phyloP scores from a whole-genome alignment of 2,329 filamentous ascomycete genomes.

The Cordyceps javanica region DNA sequence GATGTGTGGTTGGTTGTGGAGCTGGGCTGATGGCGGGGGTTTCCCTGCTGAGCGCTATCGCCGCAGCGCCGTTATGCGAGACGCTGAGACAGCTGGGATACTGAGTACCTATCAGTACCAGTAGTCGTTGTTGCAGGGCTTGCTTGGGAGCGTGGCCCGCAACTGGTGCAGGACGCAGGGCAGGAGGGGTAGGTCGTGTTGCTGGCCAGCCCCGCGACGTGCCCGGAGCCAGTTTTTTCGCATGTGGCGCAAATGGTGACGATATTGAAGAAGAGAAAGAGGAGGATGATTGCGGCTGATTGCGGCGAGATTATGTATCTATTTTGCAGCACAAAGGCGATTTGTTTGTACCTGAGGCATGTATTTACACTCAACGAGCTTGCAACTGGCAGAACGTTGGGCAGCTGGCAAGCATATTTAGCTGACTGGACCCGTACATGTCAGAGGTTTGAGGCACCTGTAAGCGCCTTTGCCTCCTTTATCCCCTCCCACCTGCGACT shows the following conservation, averaged over 20 bases:
- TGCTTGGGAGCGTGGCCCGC: background rate
- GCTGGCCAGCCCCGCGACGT: conserved; percentile 8
- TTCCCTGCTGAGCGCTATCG: background rate
- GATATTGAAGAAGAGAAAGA: background rate
- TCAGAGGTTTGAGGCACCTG: too few relatives aligned
- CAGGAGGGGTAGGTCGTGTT: too few relatives aligned
- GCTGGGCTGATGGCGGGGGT: background rate
- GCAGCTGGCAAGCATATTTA: conserved; percentile 2
- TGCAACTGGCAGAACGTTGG: background rate
- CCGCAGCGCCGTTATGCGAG: too few relatives aligned
- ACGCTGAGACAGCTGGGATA: background rate
- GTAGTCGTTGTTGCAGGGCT: background rate
- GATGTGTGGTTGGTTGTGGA: conserved; percentile 13
- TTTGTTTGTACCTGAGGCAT: conserved; percentile 6
- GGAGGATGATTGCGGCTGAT: background rate
- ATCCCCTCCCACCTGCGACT: background rate
- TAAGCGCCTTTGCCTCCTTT: background rate
- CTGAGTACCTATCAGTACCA: too few relatives aligned
- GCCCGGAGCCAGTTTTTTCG: background rate
- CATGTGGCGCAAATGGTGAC: conserved; percentile 2
- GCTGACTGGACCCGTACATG: too few relatives aligned
- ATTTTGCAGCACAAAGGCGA: background rate
- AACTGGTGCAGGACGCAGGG: background rate
- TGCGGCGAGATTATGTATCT: background rate
- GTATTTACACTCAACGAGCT: background rate